phyloP scores from a whole-genome alignment of 2,329 filamentous ascomycete species.

The Bipolaris gigantea region DNA sequence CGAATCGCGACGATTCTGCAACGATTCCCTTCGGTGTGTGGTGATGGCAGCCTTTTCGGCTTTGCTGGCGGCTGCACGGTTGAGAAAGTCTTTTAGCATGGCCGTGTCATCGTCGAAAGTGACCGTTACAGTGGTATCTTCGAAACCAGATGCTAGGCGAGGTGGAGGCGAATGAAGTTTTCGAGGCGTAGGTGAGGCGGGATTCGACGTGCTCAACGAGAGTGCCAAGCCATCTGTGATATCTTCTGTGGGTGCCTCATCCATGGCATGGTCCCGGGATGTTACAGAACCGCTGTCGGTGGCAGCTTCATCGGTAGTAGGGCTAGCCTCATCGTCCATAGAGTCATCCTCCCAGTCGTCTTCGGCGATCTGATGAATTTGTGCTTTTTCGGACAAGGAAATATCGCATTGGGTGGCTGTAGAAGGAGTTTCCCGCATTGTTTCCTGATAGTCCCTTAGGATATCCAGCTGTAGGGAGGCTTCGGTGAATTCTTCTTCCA shows the following conservation, averaged over 20 bases:
- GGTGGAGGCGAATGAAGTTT: constrained; percentile 36
- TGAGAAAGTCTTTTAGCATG: constrained; percentile 54
- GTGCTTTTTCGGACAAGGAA: neutral
- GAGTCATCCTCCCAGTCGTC: neutral
- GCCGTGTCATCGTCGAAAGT: constrained; percentile 53
- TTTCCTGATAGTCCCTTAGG: constrained; percentile 23
- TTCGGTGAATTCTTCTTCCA: constrained; percentile 34
- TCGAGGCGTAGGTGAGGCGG: constrained; percentile 20
- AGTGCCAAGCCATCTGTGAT: constrained; percentile 41
- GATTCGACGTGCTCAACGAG: constrained; percentile 17
- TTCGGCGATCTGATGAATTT: neutral
- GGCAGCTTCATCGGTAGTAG: neutral
- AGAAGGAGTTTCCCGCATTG: neutral
- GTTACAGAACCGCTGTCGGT: neutral
- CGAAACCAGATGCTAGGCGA: constrained; percentile 22
- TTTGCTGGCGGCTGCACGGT: constrained; percentile 53
- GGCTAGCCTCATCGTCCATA: neutral
- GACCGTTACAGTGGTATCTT: constrained; percentile 38
- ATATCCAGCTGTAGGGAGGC: constrained; percentile 38
- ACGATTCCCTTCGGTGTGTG: constrained; percentile 45
- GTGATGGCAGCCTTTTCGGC: constrained; percentile 41
- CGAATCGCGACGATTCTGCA: constrained; percentile 53
- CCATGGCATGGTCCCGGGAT: neutral
- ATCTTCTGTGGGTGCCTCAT: constrained; percentile 13
- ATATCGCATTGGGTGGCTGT: neutral